Percentiles rank a stretch among this genome's conserved stretches.
phyloP scores from a whole-genome alignment of 2,329 filamentous ascomycete genomes.

The Massarina eburnea region DNA sequence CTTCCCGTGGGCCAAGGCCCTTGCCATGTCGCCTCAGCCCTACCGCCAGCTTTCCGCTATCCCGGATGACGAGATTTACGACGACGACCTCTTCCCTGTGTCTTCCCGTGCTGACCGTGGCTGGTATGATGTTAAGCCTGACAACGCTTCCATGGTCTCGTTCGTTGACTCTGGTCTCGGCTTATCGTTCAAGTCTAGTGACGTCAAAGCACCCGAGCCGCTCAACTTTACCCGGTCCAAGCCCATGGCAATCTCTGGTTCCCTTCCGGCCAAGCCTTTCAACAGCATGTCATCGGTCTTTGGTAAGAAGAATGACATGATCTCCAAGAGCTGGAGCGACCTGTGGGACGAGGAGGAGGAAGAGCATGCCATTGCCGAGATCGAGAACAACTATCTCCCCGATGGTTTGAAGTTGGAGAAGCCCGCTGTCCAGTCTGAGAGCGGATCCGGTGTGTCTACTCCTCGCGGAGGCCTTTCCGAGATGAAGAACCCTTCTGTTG shows the following conservation, averaged over 20 bases:
- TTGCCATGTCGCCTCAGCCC: slow-evolving; percentile 73
- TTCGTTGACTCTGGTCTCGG: slow-evolving; percentile 81
- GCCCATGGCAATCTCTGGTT: slow-evolving; percentile 78
- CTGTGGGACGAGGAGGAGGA: slow-evolving; percentile 98
- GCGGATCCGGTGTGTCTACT: slow-evolving; percentile 49
- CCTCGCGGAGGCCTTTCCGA: slow-evolving; percentile 57
- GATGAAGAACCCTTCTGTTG: slow-evolving; percentile 54
- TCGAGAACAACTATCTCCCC: slow-evolving; percentile 60
- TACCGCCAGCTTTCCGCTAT: slow-evolving; percentile 85
- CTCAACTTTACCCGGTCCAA: slow-evolving; percentile 60
- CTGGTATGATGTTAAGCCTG: slow-evolving; percentile 76
- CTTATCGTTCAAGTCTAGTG: slow-evolving; percentile 72
- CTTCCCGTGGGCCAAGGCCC: slow-evolving; percentile 92
- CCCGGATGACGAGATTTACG: slow-evolving; percentile 73
- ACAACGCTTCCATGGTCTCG: slow-evolving; percentile 81
- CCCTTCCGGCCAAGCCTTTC: slow-evolving; percentile 66
- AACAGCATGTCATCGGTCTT: slow-evolving; percentile 78
- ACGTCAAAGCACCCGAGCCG: slow-evolving; percentile 53
- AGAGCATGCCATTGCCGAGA: slow-evolving; percentile 60
- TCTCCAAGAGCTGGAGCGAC: slow-evolving; percentile 99
- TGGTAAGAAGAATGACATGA: slow-evolving; percentile 72
- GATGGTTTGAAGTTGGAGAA: slow-evolving; percentile 39
- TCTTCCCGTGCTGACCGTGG: slow-evolving; percentile 64
- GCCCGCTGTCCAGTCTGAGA: slow-evolving; percentile 40
- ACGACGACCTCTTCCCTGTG: slow-evolving; percentile 81